Base-by-base conservation (phyloP, 306 rosid genomes). In the Luffa aegyptiaca region DNA sequence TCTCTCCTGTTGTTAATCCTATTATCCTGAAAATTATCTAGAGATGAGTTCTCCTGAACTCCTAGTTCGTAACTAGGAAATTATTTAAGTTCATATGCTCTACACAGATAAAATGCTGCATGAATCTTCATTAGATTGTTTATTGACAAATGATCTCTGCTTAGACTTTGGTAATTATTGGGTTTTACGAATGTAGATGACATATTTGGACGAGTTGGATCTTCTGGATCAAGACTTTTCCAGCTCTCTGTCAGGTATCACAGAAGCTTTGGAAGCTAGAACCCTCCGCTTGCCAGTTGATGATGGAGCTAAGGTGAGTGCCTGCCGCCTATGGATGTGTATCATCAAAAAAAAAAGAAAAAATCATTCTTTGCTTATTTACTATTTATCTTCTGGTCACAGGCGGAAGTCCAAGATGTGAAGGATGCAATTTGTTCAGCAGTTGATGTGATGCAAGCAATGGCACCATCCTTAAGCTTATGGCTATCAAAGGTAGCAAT, bases 251-350 rank as follows among this genome's bases (percentile, higher is more conserved):
- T 93, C 89, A 18, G 99, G 97, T 80, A 97, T 93, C 58, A 88
- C 79, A 56, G 97, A 96, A 85, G 96, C 98, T 45, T 81, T 96
- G 82, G 88, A 69, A 86, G 98, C 96, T 80, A 91, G 99, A 88
- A 91, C 97, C 79, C 98, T 96, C 80, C 99, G 98, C 72, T 96
- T 96, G 84, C 99, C 98, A 13, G 90, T 93, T 79, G 93, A 87
- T 81, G 88, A 88, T 77, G 94, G 98, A 78, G 97, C 98, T 74
- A 93, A 90, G 97, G 99, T 80, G 69, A 11, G 66, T 10, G 21
- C 16, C 41, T 35, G 12, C n/a, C 0, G 42, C 12, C 26, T 45
- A 46, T 90, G 74, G 75, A 83, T 62, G 70, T 80, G 72, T 86
- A 75, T 78, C 66, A 56, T 16, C 58, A 26, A 26, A 26, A 26